Evolutionary conservation across 768 basidiomycete genomes (phyloP).

Genomic region (Lactarius tabidus): DNA sequence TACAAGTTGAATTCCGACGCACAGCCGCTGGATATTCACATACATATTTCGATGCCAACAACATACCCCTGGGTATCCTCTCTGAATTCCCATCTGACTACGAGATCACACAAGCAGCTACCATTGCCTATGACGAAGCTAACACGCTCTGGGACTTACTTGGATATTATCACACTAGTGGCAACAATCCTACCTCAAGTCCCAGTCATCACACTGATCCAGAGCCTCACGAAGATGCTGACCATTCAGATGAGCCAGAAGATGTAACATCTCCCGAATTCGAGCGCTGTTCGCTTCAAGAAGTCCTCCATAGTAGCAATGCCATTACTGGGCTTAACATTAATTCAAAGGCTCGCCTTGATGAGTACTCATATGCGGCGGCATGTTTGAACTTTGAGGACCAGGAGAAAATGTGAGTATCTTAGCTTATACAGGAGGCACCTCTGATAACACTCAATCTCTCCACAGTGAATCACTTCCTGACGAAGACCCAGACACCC

Average conservation of each 20-base stretch:
- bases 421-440: not conserved
- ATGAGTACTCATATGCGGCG: not conserved
- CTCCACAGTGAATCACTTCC: not conserved
- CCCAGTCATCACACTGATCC: too few species aligned
- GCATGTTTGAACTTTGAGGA: not conserved
- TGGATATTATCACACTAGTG: not conserved
- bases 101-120: not conserved
- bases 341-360: not conserved
- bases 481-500: not conserved
- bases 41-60: slow-evolving; percentile 25
- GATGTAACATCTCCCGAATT: not conserved
- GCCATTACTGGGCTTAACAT: not conserved
- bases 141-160: not conserved
- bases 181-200: too few species aligned
- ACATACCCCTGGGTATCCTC: slow-evolving; percentile 4
- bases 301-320: not conserved
- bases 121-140: not conserved
- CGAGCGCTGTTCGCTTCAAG: not conserved
- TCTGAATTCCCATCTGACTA: not conserved
- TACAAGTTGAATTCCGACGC: slow-evolving; percentile 18
- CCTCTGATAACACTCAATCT: too few species aligned
- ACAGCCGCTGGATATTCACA: slow-evolving; percentile 28
- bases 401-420: not conserved
- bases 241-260: not conserved
- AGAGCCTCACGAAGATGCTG: not conserved